These are phyloP conservation scores for Colletotrichum sp. DNA, from an alignment of 2,329 filamentous ascomycete genomes.

Conservation along the genomic window DNA sequence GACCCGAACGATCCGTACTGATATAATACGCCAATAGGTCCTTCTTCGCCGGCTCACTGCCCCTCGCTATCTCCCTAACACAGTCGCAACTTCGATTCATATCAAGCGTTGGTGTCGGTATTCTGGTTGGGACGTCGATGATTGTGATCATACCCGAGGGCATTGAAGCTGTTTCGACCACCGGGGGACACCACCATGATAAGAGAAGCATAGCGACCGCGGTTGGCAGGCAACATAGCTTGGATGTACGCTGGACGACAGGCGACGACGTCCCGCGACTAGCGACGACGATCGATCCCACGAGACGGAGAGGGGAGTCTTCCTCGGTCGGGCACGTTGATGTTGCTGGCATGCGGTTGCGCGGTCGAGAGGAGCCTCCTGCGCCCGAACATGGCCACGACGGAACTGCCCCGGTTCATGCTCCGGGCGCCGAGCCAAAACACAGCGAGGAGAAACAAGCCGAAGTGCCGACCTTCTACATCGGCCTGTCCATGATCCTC, in stretches of 20 bases:
- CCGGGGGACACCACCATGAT: conserved; percentile 35
- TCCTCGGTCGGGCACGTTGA: not conserved
- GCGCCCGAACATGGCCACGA: conserved; percentile 22
- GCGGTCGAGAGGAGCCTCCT: not conserved
- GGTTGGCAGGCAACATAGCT: not conserved
- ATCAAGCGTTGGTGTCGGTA: conserved; percentile 90
- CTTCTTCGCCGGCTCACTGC: conserved; percentile 90
- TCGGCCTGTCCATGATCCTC: conserved; percentile 84
- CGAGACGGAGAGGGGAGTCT: not conserved
- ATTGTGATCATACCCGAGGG: conserved; percentile 98
- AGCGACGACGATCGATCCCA: not conserved
- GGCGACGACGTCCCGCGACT: not conserved
- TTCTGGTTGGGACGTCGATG: conserved; percentile 91
- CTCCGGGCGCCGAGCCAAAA: conserved; percentile 23
- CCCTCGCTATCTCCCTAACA: conserved; percentile 86
- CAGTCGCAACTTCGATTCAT: conserved; percentile 87
- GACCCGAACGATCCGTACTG: conserved; percentile 5
- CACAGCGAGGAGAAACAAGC: conserved; percentile 40
- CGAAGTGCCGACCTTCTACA: conserved; percentile 72
- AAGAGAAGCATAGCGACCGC: conserved; percentile 1
- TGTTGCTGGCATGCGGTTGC: not conserved
- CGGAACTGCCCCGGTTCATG: conserved; percentile 31
- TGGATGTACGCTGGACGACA: not conserved
- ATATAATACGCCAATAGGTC: conserved; percentile 62
- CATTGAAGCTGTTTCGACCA: conserved; percentile 83